Percentiles rank a stretch among this genome's conserved stretches.
Conservation (phyloP, 495 filamentous ascomycete species). For the Staphylotrichum longicolle region DNA sequence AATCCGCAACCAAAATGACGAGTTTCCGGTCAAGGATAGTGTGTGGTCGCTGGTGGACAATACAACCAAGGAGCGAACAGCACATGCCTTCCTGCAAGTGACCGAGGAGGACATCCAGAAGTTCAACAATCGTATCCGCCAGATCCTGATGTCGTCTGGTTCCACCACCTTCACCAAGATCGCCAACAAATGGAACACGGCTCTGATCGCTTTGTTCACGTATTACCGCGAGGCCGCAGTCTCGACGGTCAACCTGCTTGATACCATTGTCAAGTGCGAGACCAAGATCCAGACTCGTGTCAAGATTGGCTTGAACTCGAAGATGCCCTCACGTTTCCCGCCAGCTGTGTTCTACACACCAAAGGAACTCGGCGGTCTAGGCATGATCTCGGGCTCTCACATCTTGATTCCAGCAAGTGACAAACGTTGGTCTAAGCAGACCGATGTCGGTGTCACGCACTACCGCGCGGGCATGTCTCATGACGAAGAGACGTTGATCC, state of each 20-base stretch:
- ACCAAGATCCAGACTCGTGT: slow-evolving; percentile 99
- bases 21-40: slow-evolving; percentile 96
- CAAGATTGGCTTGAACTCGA: slow-evolving; percentile 98
- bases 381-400: slow-evolving; percentile 98
- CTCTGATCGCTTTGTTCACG: slow-evolving; percentile 96
- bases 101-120: slow-evolving; percentile 98
- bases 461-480: slow-evolving; percentile 98
- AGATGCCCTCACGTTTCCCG: slow-evolving; percentile 99
- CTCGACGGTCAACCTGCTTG: slow-evolving; percentile 91
- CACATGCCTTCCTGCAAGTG: slow-evolving; percentile 96
- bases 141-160: slow-evolving; percentile 98
- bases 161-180: slow-evolving; percentile 99
- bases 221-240: slow-evolving; percentile 99
- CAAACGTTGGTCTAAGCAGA: slow-evolving; percentile 98
- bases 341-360: slow-evolving; percentile 99
- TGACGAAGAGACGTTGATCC: slow-evolving; percentile 96
- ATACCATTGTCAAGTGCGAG: slow-evolving; percentile 99
- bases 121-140: slow-evolving; percentile 98
- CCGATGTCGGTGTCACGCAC: slow-evolving; percentile 94
- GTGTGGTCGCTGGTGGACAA: slow-evolving; percentile 98
- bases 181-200: slow-evolving; percentile 99
- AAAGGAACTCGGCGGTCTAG: slow-evolving; percentile 95
- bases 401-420: slow-evolving; percentile 98
- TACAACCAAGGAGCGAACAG: slow-evolving; percentile 92
- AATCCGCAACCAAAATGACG: slow-evolving; percentile 89